Conservation (phyloP, 352 stramenopile species). For the Thraustotheca clavata region DNA sequence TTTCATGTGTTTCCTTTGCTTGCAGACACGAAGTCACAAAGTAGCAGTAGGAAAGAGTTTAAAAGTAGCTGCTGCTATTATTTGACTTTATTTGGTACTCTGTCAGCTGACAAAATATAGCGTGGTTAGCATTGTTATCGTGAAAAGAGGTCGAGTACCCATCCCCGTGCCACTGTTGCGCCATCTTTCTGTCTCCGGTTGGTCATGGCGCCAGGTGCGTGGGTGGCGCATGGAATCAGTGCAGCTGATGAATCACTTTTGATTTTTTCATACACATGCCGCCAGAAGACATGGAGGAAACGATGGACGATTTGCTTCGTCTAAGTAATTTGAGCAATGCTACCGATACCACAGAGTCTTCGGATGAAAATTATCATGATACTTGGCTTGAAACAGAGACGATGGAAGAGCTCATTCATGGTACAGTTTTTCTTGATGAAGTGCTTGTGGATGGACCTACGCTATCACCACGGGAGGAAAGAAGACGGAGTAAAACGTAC, state of each 20-base stretch:
- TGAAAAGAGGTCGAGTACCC: too few species aligned
- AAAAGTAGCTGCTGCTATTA: too few species aligned
- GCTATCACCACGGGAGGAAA: neutral
- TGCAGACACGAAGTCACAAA: too few species aligned
- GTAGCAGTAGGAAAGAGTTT: too few species aligned
- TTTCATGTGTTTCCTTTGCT: too few species aligned
- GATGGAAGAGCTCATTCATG: constrained; percentile 19
- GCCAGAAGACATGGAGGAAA: constrained; percentile 2
- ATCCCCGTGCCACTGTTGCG: too few species aligned
- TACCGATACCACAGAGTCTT: constrained; percentile 20
- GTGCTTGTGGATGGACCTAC: neutral
- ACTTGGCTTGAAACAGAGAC: constrained; percentile 20
- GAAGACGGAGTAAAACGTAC: constrained; percentile 17
- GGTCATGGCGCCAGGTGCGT: too few species aligned
- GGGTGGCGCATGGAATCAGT: too few species aligned
- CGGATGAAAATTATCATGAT: constrained; percentile 21
- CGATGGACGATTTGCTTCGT: constrained; percentile 6
- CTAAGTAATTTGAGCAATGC: constrained; percentile 13
- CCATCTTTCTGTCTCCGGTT: too few species aligned
- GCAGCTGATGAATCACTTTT: neutral
- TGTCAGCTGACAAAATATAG: too few species aligned
- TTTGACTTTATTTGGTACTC: too few species aligned
- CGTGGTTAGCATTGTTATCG: too few species aligned
- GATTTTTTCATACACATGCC: neutral
- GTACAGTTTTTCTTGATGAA: constrained; percentile 19